Percentiles rank a stretch among this genome's conserved stretches.
Conservation (phyloP, 2,329 filamentous ascomycete genomes). For the Zymoseptoria passerinii region DNA sequence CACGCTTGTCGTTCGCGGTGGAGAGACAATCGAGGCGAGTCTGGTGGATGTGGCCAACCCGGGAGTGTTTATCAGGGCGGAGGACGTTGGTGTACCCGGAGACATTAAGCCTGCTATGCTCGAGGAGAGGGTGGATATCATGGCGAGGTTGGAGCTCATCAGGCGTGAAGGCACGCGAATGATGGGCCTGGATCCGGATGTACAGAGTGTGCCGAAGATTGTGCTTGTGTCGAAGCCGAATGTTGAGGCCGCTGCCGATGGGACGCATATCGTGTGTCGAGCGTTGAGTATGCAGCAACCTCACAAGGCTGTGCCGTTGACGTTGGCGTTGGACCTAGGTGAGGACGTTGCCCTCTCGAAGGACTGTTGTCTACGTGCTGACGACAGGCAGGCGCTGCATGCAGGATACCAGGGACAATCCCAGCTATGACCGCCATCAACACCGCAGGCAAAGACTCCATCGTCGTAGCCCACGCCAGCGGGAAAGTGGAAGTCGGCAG, state of each 20-base stretch:
- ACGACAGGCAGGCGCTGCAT: constrained; percentile 26
- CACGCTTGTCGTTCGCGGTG: constrained; percentile 30
- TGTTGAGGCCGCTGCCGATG: constrained; percentile 2
- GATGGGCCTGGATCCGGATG: constrained; percentile 50
- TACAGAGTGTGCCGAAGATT: constrained; percentile 55
- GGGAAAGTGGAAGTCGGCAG: constrained; percentile 24
- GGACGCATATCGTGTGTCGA: constrained; percentile 34
- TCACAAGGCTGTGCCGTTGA: constrained; percentile 38
- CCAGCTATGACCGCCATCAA: constrained; percentile 14
- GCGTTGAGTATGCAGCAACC: constrained; percentile 39
- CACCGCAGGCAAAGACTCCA: constrained; percentile 13
- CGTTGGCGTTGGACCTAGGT: constrained; percentile 35
- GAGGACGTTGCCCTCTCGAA: background rate
- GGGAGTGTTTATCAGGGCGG: constrained; percentile 52
- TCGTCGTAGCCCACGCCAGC: constrained; percentile 24
- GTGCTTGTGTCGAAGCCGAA: constrained; percentile 41
- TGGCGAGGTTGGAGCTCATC: constrained; percentile 50
- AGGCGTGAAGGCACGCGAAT: constrained; percentile 48
- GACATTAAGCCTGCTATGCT: constrained; percentile 49
- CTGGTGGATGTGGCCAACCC: constrained; percentile 59
- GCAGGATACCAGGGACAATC: constrained; percentile 25
- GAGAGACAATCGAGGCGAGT: constrained; percentile 42
- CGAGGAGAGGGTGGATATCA: constrained; percentile 40
- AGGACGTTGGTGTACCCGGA: constrained; percentile 44
- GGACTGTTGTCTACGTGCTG: background rate